These are phyloP conservation scores for Arthrobotrys pseudoclavata DNA, from an alignment of 2,329 filamentous ascomycete species.

Conservation along the genomic window DNA sequence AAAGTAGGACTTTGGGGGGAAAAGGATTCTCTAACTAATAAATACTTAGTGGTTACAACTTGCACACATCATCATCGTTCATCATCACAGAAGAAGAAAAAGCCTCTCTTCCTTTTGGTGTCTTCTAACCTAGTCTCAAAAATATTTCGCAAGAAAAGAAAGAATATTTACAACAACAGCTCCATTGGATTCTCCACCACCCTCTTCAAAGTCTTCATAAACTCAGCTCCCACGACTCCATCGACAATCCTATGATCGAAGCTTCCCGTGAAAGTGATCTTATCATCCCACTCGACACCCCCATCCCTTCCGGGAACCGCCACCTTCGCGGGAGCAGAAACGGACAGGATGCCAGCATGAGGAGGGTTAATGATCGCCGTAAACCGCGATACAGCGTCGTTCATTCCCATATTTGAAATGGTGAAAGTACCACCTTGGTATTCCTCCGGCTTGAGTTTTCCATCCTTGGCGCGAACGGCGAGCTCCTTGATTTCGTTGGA, in stretches of 20 bases:
- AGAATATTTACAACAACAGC: slow-evolving; percentile 80
- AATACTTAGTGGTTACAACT: slow-evolving; percentile 3
- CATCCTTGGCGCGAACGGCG: slow-evolving; percentile 93
- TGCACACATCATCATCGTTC: background rate
- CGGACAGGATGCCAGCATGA: slow-evolving; percentile 93
- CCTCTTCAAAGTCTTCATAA: slow-evolving; percentile 97
- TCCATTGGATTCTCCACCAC: slow-evolving; percentile 96
- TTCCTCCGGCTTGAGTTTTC: slow-evolving; percentile 99
- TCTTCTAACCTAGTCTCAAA: background rate
- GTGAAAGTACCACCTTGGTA: slow-evolving; percentile 99
- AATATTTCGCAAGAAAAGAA: slow-evolving; percentile 3
- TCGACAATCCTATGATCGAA: slow-evolving; percentile 99
- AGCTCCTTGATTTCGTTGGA: slow-evolving; percentile 93
- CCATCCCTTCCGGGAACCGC: slow-evolving; percentile 90
- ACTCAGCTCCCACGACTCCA: slow-evolving; percentile 89
- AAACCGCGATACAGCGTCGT: slow-evolving; percentile 93
- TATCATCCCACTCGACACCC: slow-evolving; percentile 89
- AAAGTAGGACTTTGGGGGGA: background rate
- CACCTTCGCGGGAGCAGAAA: slow-evolving; percentile 96
- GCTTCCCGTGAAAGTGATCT: slow-evolving; percentile 93
- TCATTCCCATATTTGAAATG: slow-evolving; percentile 99
- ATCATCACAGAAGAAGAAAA: background rate
- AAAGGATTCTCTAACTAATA: slow-evolving; percentile 11
- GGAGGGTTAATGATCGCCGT: slow-evolving; percentile 99
- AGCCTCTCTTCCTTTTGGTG: background rate